A percentile compares a stretch with the other conserved stretches of the same genome.
Conservation (phyloP, 331 rosid genomes). For the Malus hybrid region DNA sequence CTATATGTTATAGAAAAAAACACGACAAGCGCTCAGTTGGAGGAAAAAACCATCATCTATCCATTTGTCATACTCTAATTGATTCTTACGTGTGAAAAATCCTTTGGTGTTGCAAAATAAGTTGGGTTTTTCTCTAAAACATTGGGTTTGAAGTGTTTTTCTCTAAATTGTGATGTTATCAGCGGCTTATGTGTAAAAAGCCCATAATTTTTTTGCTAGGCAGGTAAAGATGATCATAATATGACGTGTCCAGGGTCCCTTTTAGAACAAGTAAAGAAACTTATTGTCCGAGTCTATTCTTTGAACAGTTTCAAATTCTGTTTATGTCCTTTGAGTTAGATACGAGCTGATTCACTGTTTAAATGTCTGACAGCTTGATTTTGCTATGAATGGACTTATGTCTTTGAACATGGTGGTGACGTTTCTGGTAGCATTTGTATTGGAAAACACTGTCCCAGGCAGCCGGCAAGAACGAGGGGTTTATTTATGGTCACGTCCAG, state of each 20-base stretch:
- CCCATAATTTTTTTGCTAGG: background rate
- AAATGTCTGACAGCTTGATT: slow-evolving; percentile 62
- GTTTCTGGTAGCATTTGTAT: slow-evolving; percentile 57
- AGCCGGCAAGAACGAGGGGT: slow-evolving; percentile 77
- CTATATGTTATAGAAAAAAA: too few relatives aligned
- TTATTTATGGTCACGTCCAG: slow-evolving; percentile 57
- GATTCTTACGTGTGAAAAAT: too few relatives aligned
- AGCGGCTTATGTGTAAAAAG: too few relatives aligned
- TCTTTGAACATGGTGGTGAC: slow-evolving; percentile 97
- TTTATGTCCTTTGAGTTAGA: background rate
- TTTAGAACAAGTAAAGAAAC: background rate
- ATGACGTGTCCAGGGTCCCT: background rate
- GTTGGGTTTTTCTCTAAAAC: too few relatives aligned
- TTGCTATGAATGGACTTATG: slow-evolving; percentile 71
- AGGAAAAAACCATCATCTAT: too few relatives aligned
- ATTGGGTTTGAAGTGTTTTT: too few relatives aligned
- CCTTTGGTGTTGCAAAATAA: too few relatives aligned
- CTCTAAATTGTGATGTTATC: too few relatives aligned
- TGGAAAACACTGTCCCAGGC: slow-evolving; percentile 89
- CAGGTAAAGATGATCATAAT: background rate
- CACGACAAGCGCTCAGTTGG: too few relatives aligned
- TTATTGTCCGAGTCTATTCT: background rate
- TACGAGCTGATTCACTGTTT: background rate
- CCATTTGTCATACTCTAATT: too few relatives aligned
- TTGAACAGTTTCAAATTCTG: background rate